Conservation (phyloP, 1,284 basidiomycete species). For the Termitomyces sp. region DNA sequence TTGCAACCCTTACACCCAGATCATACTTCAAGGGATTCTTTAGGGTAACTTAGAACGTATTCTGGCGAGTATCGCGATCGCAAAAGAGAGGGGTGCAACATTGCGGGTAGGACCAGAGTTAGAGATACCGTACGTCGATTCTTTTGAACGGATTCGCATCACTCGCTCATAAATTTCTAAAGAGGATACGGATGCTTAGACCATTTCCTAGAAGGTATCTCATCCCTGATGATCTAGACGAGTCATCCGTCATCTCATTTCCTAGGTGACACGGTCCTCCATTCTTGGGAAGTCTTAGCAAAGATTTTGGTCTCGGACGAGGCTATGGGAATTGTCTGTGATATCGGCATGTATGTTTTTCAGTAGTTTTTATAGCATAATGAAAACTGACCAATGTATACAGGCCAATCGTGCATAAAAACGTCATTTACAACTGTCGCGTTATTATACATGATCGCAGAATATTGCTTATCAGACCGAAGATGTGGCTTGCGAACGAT, state of each 20-base stretch:
- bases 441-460: constrained; percentile 82
- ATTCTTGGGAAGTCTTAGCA: constrained; percentile 93
- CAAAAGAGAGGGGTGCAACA: constrained; percentile 86
- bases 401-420: constrained; percentile 96
- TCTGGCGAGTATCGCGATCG: constrained; percentile 80
- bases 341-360: constrained; percentile 82
- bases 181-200: constrained; percentile 95
- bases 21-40: background rate
- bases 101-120: constrained; percentile 97
- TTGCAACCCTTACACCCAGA: background rate
- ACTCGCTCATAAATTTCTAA: constrained; percentile 1
- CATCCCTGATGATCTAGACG: background rate
- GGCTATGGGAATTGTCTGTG: constrained; percentile 79
- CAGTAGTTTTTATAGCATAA: background rate
- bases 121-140: constrained; percentile 83
- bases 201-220: constrained; percentile 83
- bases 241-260: constrained; percentile 4
- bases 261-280: constrained; percentile 87
- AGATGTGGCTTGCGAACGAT: constrained; percentile 99
- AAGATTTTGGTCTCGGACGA: constrained; percentile 81
- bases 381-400: constrained; percentile 1
- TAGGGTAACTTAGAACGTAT: constrained; percentile 93
- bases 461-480: constrained; percentile 92
- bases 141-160: background rate
- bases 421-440: constrained; percentile 96